Conservation (phyloP, 2,329 filamentous ascomycete species). For the Calonectria ilicicola region DNA sequence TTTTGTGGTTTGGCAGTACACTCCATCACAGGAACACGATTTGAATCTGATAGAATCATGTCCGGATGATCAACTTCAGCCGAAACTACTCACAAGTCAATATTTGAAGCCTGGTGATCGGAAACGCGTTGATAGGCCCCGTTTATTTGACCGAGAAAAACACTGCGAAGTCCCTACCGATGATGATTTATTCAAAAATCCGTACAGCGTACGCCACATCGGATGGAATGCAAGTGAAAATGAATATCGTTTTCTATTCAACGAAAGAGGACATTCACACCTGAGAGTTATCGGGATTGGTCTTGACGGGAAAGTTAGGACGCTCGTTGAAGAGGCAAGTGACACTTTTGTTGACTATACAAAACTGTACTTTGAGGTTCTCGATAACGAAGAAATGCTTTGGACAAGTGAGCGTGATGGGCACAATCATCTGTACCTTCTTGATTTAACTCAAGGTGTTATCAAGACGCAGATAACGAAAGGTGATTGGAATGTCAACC, state of each 20-base stretch:
- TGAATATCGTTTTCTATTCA: slow-evolving; percentile 44
- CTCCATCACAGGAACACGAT: slow-evolving; percentile 27
- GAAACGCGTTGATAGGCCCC: slow-evolving; percentile 37
- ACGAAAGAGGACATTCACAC: slow-evolving; percentile 43
- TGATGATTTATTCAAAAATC: slow-evolving; percentile 37
- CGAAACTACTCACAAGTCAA: slow-evolving; percentile 35
- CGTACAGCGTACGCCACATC: slow-evolving; percentile 34
- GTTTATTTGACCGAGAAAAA: slow-evolving; percentile 38
- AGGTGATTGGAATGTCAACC: slow-evolving; percentile 41
- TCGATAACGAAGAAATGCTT: slow-evolving; percentile 36
- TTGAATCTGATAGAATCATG: slow-evolving; percentile 40
- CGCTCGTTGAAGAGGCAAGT: slow-evolving; percentile 41
- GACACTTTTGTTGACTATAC: slow-evolving; percentile 42
- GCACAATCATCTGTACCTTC: slow-evolving; percentile 44
- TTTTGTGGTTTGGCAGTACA: slow-evolving; percentile 41
- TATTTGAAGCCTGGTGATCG: slow-evolving; percentile 45
- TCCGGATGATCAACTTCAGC: slow-evolving; percentile 43
- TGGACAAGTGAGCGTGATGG: slow-evolving; percentile 46
- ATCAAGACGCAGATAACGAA: slow-evolving; percentile 41
- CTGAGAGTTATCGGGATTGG: slow-evolving; percentile 35
- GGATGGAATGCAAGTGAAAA: slow-evolving; percentile 38
- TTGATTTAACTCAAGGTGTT: slow-evolving; percentile 26
- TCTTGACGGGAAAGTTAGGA: slow-evolving; percentile 26
- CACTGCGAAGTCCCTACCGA: slow-evolving; percentile 36
- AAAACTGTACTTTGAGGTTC: slow-evolving; percentile 26